These are phyloP conservation scores for Sanghuangporus weigelae DNA, from an alignment of 1,284 basidiomycete genomes.

Conservation along the genomic window DNA sequence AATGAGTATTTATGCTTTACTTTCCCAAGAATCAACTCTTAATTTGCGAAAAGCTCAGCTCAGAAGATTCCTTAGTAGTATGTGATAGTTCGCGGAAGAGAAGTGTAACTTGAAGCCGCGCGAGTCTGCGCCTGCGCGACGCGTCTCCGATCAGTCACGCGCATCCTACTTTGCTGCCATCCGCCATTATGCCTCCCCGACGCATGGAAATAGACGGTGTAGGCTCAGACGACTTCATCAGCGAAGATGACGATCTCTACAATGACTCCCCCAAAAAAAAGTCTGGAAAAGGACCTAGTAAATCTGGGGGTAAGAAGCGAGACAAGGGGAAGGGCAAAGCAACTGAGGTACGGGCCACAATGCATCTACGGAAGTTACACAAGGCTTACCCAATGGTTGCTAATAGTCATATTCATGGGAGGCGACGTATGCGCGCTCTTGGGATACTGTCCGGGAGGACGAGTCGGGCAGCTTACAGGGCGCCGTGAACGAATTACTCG, in stretches of 20 bases:
- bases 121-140: too few species aligned
- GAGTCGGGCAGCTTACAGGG: constrained; percentile 87
- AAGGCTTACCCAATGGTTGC: not conserved
- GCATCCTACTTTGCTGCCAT: not conserved
- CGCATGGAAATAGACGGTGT: constrained; percentile 42
- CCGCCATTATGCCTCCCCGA: constrained; percentile 15
- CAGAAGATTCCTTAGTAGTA: too few species aligned
- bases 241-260: constrained; percentile 37
- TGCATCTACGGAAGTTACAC: constrained; percentile 1
- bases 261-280: constrained; percentile 40
- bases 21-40: too few species aligned
- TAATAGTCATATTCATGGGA: constrained; percentile 83
- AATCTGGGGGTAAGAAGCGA: constrained; percentile 37
- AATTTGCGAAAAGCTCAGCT: too few species aligned
- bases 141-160: too few species aligned
- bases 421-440: constrained; percentile 88
- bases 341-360: constrained; percentile 40
- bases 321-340: constrained; percentile 46
- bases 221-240: constrained; percentile 42
- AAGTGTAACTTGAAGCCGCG: too few species aligned
- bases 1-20: too few species aligned
- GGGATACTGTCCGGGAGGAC: constrained; percentile 97
- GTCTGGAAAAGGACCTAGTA: constrained; percentile 33
- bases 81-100: too few species aligned
- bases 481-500: constrained; percentile 86